Base-by-base conservation (phyloP, 2,329 filamentous ascomycete genomes). In the Microsporum ferrugineum region DNA sequence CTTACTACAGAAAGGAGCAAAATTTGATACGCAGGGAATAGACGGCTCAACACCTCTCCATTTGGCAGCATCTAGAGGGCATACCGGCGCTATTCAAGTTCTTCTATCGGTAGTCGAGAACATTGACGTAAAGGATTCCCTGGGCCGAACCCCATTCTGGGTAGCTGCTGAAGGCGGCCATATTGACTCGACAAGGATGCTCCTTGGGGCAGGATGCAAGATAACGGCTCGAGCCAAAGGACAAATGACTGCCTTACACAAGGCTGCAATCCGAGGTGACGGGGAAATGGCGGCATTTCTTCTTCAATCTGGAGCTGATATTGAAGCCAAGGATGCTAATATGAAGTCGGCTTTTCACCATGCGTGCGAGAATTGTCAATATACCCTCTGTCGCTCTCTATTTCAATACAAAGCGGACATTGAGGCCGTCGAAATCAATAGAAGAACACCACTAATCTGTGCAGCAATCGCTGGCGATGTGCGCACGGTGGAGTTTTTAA, bases 201-300 rank as follows among this genome's bases (percentile, higher is more conserved):
- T 76, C 17, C 66, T 76, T 31, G 65, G 67, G 14, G 67, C 62
- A 27, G 67, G 70, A 3, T 66, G 65, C 64, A 65, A 70, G 47
- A 66, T 72, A 17, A 71, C 71, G 61, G 63, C 66, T 4, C 70
- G 74, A 60, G 59, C 66, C 2, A 60, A 66, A 55, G 70, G 71
- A 5, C 67, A 69, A 38, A 68, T 72, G 55, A 76, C 70, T 36
- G 73, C 72, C 0, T 62, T 75, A 29, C 74, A 76, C 55, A 73
- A 71, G 12, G 55, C 60, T 5, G 45, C 59, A 36, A 56, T 56
- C 5, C 33, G 39, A 6, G 59, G 59, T n/a, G 45, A 60, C 17
- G 60, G 39, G 59, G 47, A 53, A 23, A 56, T 60, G 38, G 45
- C 27, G 1, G 49, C 49, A 36, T 43, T 60, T 17, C 59, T 60